Evolutionary conservation across 2,329 filamentous ascomycete species (phyloP).

Genomic region (Curvularia spicifera): DNA sequence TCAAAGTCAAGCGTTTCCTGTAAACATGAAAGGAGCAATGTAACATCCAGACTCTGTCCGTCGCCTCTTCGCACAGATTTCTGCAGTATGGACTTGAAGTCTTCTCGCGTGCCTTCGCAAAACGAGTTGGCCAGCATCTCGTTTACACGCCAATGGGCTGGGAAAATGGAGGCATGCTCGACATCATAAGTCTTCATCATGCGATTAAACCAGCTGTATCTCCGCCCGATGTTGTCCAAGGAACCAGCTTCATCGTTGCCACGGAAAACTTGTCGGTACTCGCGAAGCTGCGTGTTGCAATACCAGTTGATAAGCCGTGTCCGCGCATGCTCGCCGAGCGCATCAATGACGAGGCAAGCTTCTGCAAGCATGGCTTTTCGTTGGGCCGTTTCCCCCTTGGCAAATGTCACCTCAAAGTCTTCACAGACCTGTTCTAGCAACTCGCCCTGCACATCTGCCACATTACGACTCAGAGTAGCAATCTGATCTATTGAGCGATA

Average conservation of each 20-base stretch:
- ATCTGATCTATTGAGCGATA: conserved; percentile 99
- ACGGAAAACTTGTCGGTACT: conserved; percentile 94
- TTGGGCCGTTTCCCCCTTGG: conserved; percentile 79
- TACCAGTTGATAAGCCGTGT: conserved; percentile 91
- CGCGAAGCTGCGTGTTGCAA: conserved; percentile 92
- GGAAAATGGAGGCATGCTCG: conserved; percentile 88
- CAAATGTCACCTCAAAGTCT: conserved; percentile 95
- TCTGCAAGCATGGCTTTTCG: conserved; percentile 77
- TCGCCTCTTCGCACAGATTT: conserved; percentile 80
- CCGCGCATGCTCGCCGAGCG: conserved; percentile 85
- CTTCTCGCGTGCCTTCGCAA: conserved; percentile 92
- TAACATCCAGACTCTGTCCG: conserved; percentile 84
- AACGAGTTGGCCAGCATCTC: conserved; percentile 90
- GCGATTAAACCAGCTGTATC: conserved; percentile 95
- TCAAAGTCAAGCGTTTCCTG: conserved; percentile 98
- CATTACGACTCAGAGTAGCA: conserved; percentile 87
- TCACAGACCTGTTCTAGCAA: conserved; percentile 97
- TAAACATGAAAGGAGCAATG: conserved; percentile 83
- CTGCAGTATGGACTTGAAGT: conserved; percentile 92
- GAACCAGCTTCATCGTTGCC: conserved; percentile 94
- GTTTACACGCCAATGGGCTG: conserved; percentile 84
- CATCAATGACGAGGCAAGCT: conserved; percentile 92
- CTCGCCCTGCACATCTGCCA: conserved; percentile 90
- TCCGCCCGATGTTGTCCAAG: conserved; percentile 91
- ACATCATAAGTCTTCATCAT: conserved; percentile 96